Evolutionary conservation across 2,329 filamentous ascomycete species (phyloP), one percentile per base, ranked within the genome.

Genomic region (Penicillium sp.): DNA sequence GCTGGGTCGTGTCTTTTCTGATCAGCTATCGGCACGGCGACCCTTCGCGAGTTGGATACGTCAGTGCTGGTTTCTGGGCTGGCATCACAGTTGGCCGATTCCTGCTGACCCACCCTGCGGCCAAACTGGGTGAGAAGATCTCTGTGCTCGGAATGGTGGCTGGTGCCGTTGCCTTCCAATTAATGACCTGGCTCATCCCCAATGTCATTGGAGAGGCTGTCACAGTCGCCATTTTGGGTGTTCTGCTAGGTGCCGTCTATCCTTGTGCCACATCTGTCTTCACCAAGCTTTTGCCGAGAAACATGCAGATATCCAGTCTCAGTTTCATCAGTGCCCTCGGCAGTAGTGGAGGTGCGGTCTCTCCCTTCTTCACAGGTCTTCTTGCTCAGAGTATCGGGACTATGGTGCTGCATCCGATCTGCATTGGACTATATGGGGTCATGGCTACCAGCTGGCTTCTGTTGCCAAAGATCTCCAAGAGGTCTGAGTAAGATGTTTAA

Each of bases 1-100:
- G 87, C 37, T 94, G 87, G 88, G 83, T 91, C 33, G 88, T 91
- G 47, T 88, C 84, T 2, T 94, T 90, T 69, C 71, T 94, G 26
- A 88, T 93, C 63, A 76, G 77, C 34, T 78, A 81, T 47, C 81
- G 87, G 25, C 71, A 80, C 41, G 87, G 86, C 10, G 75, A 84
- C 52, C 85, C 86, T 5, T 72, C 76, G 0, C 73, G 76, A 3
- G 85, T 93, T 13, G 87, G 88, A 23, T 93, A 93, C 62, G 85
- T 93, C 15, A 88, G 85, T 1, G 75, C 86, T 1, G 77, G 77
- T 4, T 81, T 81, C 59, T 81, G 78, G 77, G 77, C 70, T 26
- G 86, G 87, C 43, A 87, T 91, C 56, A 89, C 86, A 0, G 59
- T 87, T 1, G 86, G 86, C 1, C 79, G 88, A 2, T 87, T 93